Evolutionary conservation across 345 rosid genomes (phyloP), one percentile per base, ranked within the genome.

Genomic region (Lumnitzera racemosa): DNA sequence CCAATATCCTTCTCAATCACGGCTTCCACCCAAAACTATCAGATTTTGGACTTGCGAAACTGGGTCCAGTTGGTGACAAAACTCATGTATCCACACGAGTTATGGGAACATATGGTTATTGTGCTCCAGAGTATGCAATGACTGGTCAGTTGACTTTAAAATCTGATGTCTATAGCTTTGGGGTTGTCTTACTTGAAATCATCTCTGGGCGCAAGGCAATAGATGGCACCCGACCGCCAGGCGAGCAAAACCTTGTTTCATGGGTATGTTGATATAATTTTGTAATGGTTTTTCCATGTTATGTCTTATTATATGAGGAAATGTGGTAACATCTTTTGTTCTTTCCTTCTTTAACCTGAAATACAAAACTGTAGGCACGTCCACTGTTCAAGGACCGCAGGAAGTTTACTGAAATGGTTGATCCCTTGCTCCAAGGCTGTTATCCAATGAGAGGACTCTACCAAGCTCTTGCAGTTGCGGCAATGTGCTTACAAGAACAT

Each of bases 121-220:
- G 98, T 76, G 98, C 98, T 67, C 98, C 97, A 0, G 97, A 92
- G 66, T 92, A 92, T 47, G 96, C 97, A 66, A 92, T 90, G 97
- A 92, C 98, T 0, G 98, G 98, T 52, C 98, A 92, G 52, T 73
- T 92, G 64, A 92, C 98, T 0, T 88, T 89, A 25, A 92, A 89
- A 69, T 92, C 96, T 51, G 96, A 92, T 23, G 96, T 89, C 2
- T 92, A 92, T 57, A 89, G 98, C 70, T 92, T 92, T 25, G 96
- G 96, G 47, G 98, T 92, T 4, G 96, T 89, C 41, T 84, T 92
- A 66, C 74, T 89, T n/a, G 98, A 92, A 79, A 80, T 92, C 57
- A 92, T 92, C 62, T 89, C 98, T 2, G 96, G 98, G 55, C 85
- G 98, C 12, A 83, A 87, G 71, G 96, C 98, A 9, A 89, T 92